Conservation (phyloP, 495 filamentous ascomycete species). For the Xylaria grammica region DNA sequence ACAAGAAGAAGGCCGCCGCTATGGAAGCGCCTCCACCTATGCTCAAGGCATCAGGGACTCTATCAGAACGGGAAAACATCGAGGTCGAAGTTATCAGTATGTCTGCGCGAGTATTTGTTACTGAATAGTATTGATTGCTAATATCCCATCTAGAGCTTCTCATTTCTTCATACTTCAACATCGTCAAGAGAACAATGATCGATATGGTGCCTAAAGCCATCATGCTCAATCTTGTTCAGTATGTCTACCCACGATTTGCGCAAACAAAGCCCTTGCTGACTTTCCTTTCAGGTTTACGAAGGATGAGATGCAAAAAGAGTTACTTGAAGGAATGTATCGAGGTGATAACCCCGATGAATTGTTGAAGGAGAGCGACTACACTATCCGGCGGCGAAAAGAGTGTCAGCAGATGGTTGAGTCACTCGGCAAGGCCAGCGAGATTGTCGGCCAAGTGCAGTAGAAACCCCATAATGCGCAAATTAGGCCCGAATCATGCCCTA, state of each 20-base stretch:
- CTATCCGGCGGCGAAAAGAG: constrained; percentile 91
- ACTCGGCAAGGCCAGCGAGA: constrained; percentile 85
- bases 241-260: constrained; percentile 46
- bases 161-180: constrained; percentile 96
- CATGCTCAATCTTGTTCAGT: constrained; percentile 96
- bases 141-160: constrained; percentile 71
- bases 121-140: constrained; percentile 25
- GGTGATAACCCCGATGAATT: constrained; percentile 87
- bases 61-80: constrained; percentile 89
- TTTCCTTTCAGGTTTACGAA: constrained; percentile 75
- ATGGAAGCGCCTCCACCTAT: constrained; percentile 95
- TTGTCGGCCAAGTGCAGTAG: constrained; percentile 95
- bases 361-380: constrained; percentile 98
- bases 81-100: constrained; percentile 99
- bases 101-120: constrained; percentile 45
- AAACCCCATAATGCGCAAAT: background rate
- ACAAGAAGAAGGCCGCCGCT: constrained; percentile 99
- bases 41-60: constrained; percentile 88
- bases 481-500: background rate
- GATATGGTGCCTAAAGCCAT: constrained; percentile 99
- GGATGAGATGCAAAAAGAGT: constrained; percentile 97
- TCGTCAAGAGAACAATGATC: constrained; percentile 97
- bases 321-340: constrained; percentile 98
- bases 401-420: constrained; percentile 99
- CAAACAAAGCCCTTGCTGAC: constrained; percentile 24